phyloP scores from a whole-genome alignment of 2,329 filamentous ascomycete species.

The Phialemonium atrogriseum region DNA sequence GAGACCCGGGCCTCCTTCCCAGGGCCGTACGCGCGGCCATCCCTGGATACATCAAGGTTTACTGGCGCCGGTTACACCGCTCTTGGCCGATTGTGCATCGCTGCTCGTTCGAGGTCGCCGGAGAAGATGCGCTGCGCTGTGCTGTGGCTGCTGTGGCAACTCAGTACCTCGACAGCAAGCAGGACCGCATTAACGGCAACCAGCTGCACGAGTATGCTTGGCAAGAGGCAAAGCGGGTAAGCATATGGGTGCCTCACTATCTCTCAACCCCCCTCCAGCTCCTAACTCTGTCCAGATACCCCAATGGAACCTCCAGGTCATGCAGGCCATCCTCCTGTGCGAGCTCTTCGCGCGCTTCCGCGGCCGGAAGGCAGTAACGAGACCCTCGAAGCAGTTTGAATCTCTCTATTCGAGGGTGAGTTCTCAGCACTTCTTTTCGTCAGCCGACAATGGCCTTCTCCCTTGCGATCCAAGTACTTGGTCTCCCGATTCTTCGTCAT shows the following conservation, averaged over 20 bases:
- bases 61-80: conserved; percentile 43
- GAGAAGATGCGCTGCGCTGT: conserved; percentile 37
- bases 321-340: conserved; percentile 47
- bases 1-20: conserved; percentile 25
- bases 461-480: conserved; percentile 21
- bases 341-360: conserved; percentile 48
- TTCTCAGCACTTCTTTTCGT: conserved; percentile 24
- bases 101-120: conserved; percentile 30
- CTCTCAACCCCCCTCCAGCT: background rate
- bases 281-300: conserved; percentile 21
- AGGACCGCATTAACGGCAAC: conserved; percentile 41
- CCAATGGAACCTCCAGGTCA: conserved; percentile 40
- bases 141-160: conserved; percentile 51
- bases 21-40: conserved; percentile 31
- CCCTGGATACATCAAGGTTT: conserved; percentile 41
- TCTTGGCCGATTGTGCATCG: conserved; percentile 43
- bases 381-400: conserved; percentile 40
- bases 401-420: conserved; percentile 47
- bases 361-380: conserved; percentile 38
- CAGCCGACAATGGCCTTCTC: conserved; percentile 21
- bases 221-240: conserved; percentile 41
- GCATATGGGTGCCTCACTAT: conserved; percentile 22
- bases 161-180: conserved; percentile 38
- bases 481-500: conserved; percentile 18
- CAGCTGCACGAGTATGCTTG: conserved; percentile 43